These are phyloP conservation scores for Drechslera avenae DNA, from an alignment of 2,329 filamentous ascomycete genomes.

Conservation along the genomic window DNA sequence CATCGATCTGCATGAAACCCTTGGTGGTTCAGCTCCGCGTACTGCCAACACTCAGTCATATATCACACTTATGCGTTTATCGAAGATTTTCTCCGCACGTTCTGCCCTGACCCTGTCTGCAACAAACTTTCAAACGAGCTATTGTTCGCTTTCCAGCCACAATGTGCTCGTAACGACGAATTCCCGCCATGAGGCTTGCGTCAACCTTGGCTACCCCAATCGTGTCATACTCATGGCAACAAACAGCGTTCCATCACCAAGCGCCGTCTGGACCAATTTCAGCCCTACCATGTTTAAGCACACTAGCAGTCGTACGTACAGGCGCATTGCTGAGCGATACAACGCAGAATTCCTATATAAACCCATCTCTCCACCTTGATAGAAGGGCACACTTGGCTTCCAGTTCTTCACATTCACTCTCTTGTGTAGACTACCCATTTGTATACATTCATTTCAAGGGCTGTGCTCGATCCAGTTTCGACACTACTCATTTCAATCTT, in stretches of 20 bases:
- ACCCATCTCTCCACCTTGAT: conserved; percentile 12
- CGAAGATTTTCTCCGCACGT: conserved; percentile 29
- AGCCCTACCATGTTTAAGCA: conserved; percentile 16
- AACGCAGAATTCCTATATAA: conserved; percentile 30
- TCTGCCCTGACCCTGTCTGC: conserved; percentile 34
- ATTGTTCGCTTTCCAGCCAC: conserved; percentile 37
- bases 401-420: conserved; percentile 22
- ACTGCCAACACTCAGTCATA: conserved; percentile 34
- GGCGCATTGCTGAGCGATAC: conserved; percentile 9
- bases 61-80: conserved; percentile 47
- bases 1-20: conserved; percentile 38
- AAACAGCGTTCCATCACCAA: conserved; percentile 25
- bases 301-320: conserved; percentile 1
- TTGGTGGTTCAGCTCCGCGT: conserved; percentile 37
- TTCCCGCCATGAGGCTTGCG: conserved; percentile 23
- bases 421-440: conserved; percentile 43
- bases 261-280: conserved; percentile 20
- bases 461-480: conserved; percentile 44
- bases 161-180: conserved; percentile 25
- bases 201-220: conserved; percentile 22
- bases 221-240: conserved; percentile 41
- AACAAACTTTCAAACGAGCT: conserved; percentile 43
- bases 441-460: conserved; percentile 38
- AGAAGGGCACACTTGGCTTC: conserved; percentile 23
- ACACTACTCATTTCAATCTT: conserved; percentile 31